A percentile compares a stretch with the other conserved stretches of the same genome.
Conservation (phyloP, 1,284 basidiomycete genomes). For the Cystobasidium sp. region DNA sequence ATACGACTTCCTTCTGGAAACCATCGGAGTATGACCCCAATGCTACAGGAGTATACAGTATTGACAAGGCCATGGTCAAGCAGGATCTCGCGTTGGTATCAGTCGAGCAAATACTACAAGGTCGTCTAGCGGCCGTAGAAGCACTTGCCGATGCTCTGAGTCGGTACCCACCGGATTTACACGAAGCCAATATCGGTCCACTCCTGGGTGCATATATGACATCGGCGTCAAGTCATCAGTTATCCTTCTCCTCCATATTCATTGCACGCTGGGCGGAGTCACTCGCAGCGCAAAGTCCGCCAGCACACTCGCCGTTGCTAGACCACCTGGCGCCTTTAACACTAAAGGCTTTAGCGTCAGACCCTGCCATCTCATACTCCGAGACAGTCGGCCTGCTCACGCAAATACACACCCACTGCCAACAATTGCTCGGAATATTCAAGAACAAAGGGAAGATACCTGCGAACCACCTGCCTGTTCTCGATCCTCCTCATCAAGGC, state of each 20-base stretch:
- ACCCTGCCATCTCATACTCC: slow-evolving; percentile 79
- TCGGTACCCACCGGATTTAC: slow-evolving; percentile 69
- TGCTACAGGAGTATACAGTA: slow-evolving; percentile 75
- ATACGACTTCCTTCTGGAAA: slow-evolving; percentile 72
- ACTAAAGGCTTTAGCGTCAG: slow-evolving; percentile 59
- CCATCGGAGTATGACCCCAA: slow-evolving; percentile 60
- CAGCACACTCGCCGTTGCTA: slow-evolving; percentile 33
- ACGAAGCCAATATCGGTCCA: slow-evolving; percentile 58
- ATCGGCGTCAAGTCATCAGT: slow-evolving; percentile 88
- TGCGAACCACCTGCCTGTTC: slow-evolving; percentile 73
- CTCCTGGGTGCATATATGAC: slow-evolving; percentile 78
- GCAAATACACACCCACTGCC: slow-evolving; percentile 80
- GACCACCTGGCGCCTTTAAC: slow-evolving; percentile 54
- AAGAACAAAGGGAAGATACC: slow-evolving; percentile 82
- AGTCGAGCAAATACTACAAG: slow-evolving; percentile 77
- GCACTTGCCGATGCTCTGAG: slow-evolving; percentile 77
- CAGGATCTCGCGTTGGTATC: slow-evolving; percentile 87
- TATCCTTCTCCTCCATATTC: slow-evolving; percentile 80
- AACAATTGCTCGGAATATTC: slow-evolving; percentile 78
- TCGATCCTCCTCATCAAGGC: slow-evolving; percentile 66
- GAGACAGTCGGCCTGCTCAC: slow-evolving; percentile 85
- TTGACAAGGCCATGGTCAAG: slow-evolving; percentile 93
- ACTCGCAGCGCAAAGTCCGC: slow-evolving; percentile 18
- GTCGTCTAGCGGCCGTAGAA: slow-evolving; percentile 77
- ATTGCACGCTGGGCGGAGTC: slow-evolving; percentile 85